Base-by-base conservation (phyloP, 2,329 filamentous ascomycete species). In the Pestalotiopsis sp. region DNA sequence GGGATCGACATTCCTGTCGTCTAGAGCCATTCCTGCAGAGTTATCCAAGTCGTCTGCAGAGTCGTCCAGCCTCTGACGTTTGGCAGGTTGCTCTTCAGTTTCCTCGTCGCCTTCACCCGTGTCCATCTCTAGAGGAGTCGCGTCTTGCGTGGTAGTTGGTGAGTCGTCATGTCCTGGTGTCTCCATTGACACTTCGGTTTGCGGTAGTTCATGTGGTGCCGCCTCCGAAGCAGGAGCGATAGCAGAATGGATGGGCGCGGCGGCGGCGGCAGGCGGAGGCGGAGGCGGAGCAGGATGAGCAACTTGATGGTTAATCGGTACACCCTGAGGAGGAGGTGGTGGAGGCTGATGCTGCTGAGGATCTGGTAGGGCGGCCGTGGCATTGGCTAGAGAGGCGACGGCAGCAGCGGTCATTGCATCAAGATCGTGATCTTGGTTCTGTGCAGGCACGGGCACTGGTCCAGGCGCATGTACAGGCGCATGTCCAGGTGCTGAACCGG, bases 21-120 rank as follows among this genome's bases (percentile, higher is more conserved):
- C 73, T 20, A 78, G 68, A 9, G 75, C 76, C 25, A 78, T 69
- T 49, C 76, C 76, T 13, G 77, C 74, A 58, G 74, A 74, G 17
- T 77, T 75, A 12, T 75, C 73, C 52, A 75, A 71, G 52, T 69
- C 60, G 5, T 69, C 72, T 36, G 72, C 68, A 3, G 67, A 69
- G 27, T 74, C 73, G 12, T 77, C 74, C 23, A 78, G 71, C n/a
- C 76, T 73, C 61, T 73, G 77, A 25, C 77, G 77, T 69, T 79
- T 79, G 7, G 75, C 71, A 14, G 76, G 74, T 31, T 78, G 77
- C 41, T 75, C 76, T 36, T 77, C 76, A 6, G 9, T n/a, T 52
- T n/a, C 59, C 17, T 73, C 58, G 60, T 69, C 72, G 7, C 66
- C 66, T 31, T 73, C 70, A 11, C 72, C 73, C 27, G 73, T 69